These are phyloP conservation scores for Penicillium oxalicum DNA, from an alignment of 2,329 filamentous ascomycete genomes.

Conservation along the genomic window DNA sequence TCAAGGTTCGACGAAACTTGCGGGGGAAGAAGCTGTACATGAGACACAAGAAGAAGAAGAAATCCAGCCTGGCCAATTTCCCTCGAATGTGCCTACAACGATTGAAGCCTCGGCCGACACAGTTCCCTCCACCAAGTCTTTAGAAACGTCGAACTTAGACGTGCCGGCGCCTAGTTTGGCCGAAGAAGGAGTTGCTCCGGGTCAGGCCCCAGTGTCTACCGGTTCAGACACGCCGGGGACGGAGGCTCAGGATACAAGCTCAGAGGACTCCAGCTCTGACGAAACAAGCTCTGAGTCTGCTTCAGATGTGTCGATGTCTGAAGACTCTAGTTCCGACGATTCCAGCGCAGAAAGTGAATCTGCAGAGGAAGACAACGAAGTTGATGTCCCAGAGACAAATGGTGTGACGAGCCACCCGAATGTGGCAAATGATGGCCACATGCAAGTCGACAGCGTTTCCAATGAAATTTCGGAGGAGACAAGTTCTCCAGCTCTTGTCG, in stretches of 20 bases:
- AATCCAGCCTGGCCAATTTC: too few relatives aligned
- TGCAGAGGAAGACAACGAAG: conserved; percentile 11
- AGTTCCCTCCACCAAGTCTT: neutral
- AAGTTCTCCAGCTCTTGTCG: conserved; percentile 1
- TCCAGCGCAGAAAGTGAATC: neutral
- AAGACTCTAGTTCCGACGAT: conserved; percentile 13
- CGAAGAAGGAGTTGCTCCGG: neutral
- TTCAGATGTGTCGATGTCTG: conserved; percentile 3
- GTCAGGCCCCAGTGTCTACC: conserved; percentile 18
- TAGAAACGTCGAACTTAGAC: neutral
- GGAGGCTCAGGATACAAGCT: neutral
- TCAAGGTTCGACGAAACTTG: neutral
- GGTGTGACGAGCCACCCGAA: neutral
- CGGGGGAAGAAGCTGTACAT: too few relatives aligned
- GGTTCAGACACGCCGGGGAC: conserved; percentile 39
- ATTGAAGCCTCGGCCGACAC: neutral
- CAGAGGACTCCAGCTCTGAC: conserved; percentile 15
- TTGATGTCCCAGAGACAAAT: conserved; percentile 11
- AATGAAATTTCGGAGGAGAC: conserved; percentile 7
- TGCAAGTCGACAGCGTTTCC: neutral
- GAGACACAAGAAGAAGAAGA: too few relatives aligned
- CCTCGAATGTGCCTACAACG: too few relatives aligned
- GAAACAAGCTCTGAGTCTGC: conserved; percentile 21
- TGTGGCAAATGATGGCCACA: conserved; percentile 1
- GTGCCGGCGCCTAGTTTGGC: neutral